phyloP scores from a whole-genome alignment of 1,284 basidiomycete genomes.

The Neotropicomus parvogracilis region DNA sequence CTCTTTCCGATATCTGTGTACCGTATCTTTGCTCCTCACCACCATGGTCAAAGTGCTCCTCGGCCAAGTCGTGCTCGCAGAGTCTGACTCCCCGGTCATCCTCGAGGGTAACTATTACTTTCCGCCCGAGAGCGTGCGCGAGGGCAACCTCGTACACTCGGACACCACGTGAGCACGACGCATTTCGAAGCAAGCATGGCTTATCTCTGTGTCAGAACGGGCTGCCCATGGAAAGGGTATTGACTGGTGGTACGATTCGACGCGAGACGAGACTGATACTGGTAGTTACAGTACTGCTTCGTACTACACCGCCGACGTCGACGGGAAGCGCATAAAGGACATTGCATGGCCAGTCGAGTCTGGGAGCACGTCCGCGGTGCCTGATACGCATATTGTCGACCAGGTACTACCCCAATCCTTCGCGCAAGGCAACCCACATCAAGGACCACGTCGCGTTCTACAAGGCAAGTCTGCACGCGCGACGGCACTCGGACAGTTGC shows the following conservation, averaged over 20 bases:
- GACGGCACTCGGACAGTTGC: not conserved
- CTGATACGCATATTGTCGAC: not conserved
- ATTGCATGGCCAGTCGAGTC: slow-evolving; percentile 55
- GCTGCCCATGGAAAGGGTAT: slow-evolving; percentile 68
- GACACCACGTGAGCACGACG: slow-evolving; percentile 43
- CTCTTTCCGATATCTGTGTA: slow-evolving; percentile 10
- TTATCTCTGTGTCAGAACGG: slow-evolving; percentile 36
- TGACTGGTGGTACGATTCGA: slow-evolving; percentile 10
- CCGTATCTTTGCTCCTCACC: too few relatives aligned
- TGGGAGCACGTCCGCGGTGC: not conserved
- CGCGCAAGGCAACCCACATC: slow-evolving; percentile 51
- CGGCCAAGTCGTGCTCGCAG: slow-evolving; percentile 52
- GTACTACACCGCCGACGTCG: slow-evolving; percentile 55
- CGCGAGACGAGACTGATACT: not conserved
- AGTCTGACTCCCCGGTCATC: slow-evolving; percentile 48
- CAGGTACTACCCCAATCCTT: slow-evolving; percentile 62
- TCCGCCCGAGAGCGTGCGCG: slow-evolving; percentile 50
- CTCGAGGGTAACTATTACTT: slow-evolving; percentile 71
- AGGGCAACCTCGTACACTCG: slow-evolving; percentile 43
- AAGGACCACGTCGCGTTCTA: slow-evolving; percentile 63
- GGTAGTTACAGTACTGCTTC: slow-evolving; percentile 46
- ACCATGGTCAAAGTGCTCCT: slow-evolving; percentile 49
- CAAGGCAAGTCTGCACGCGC: slow-evolving; percentile 41
- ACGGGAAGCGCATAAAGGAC: slow-evolving; percentile 49
- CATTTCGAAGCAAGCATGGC: not conserved